These are phyloP conservation scores for Mortierella hygrophila DNA, from an alignment of 192 early-diverging fungal genomes.

Conservation along the genomic window DNA sequence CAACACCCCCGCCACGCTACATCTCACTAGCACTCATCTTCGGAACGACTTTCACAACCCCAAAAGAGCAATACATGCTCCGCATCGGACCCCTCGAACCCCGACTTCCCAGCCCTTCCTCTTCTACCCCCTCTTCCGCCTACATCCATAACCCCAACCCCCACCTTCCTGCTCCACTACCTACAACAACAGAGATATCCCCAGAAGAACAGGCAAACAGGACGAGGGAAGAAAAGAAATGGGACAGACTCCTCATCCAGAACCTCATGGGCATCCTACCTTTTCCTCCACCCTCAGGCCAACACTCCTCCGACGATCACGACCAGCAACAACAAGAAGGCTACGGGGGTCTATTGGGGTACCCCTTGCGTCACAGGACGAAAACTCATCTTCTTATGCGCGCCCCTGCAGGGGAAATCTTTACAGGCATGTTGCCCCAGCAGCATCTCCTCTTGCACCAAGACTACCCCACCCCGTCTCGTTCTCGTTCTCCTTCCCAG, in stretches of 20 bases:
- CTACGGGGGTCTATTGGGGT: neutral
- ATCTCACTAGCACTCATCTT: slow-evolving; percentile 38
- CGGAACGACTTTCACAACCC: slow-evolving; percentile 25
- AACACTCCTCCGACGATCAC: neutral
- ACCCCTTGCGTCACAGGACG: neutral
- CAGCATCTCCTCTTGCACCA: slow-evolving; percentile 25
- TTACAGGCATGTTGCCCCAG: slow-evolving; percentile 35
- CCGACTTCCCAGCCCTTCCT: neutral
- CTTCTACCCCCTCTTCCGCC: neutral
- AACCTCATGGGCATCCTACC: slow-evolving; percentile 30
- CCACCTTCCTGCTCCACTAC: neutral
- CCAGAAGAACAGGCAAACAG: neutral
- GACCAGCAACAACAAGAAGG: slow-evolving; percentile 3
- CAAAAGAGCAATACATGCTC: slow-evolving; percentile 53
- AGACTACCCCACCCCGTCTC: slow-evolving; percentile 13
- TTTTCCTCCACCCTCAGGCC: neutral
- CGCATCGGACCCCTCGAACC: slow-evolving; percentile 36
- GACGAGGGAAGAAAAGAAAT: slow-evolving; percentile 19
- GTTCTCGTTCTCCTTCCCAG: neutral
- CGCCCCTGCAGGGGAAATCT: slow-evolving; percentile 10
- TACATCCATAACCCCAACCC: neutral
- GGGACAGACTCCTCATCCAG: slow-evolving; percentile 36
- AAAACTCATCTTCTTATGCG: slow-evolving; percentile 33
- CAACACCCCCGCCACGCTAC: neutral
- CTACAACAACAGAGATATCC: neutral